A percentile compares a stretch with the other conserved stretches of the same genome.
Evolutionary conservation across 495 filamentous ascomycete species (phyloP).

Genomic region (Cairneyella variabilis): DNA sequence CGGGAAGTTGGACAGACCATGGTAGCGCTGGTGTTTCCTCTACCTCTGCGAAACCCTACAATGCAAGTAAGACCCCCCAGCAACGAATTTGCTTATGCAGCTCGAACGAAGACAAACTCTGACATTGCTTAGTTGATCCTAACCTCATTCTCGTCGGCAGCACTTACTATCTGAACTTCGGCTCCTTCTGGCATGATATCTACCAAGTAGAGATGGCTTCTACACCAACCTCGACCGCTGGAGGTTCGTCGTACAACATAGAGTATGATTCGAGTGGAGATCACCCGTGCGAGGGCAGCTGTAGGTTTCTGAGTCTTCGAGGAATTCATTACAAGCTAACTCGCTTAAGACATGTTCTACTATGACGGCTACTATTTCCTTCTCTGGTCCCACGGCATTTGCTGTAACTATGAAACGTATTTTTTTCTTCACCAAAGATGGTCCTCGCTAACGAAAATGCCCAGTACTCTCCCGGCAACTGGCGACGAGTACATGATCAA

Average conservation of each 20-base stretch:
- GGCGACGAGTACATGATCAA: slow-evolving; percentile 66
- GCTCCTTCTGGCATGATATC: slow-evolving; percentile 66
- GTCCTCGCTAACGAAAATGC: not conserved
- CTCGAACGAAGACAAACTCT: not conserved
- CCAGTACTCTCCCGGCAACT: slow-evolving; percentile 36
- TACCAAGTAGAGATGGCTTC: slow-evolving; percentile 54
- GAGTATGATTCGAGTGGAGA: slow-evolving; percentile 50
- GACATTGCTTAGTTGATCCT: slow-evolving; percentile 43
- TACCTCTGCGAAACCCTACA: slow-evolving; percentile 47
- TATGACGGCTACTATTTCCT: slow-evolving; percentile 59
- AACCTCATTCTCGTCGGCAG: slow-evolving; percentile 50
- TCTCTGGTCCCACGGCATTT: slow-evolving; percentile 60
- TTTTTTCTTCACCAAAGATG: not conserved
- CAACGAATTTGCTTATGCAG: not conserved
- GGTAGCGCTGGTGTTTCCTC: slow-evolving; percentile 49
- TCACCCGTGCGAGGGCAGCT: slow-evolving; percentile 53
- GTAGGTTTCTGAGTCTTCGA: too few species aligned
- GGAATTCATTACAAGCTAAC: too few species aligned
- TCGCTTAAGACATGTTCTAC: slow-evolving; percentile 54
- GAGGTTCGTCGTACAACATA: slow-evolving; percentile 40
- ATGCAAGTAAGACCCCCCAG: slow-evolving; percentile 41
- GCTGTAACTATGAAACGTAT: slow-evolving; percentile 49
- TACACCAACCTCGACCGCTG: slow-evolving; percentile 35
- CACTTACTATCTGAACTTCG: slow-evolving; percentile 57
- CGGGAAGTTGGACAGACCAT: slow-evolving; percentile 55